Base-by-base conservation (phyloP, 2,329 filamentous ascomycete genomes). In the Epicoccum nigrum region DNA sequence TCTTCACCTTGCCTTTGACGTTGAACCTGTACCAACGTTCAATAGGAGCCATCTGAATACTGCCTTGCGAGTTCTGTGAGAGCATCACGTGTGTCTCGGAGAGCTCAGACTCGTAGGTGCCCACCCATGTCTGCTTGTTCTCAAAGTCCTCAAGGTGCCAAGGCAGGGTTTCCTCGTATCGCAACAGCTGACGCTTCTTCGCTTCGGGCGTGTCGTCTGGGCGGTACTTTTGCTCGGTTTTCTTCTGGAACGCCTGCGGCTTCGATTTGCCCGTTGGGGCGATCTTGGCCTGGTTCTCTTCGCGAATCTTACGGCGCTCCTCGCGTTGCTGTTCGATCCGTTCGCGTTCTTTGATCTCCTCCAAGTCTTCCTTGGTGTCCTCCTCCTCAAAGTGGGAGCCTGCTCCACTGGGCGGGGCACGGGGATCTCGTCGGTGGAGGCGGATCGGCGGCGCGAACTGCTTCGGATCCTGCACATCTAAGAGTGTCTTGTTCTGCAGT, bases 61-160 rank as follows among this genome's bases (percentile, higher is more conserved):
- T 55, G 20, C 60, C 54, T n/a, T 63, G 85, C 2, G 81, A 80
- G 27, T 91, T 87, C 34, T 90, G 83, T 11, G 61, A 59, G 45
- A 95, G 87, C 59, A 95, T 87, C 42, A 92, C 90, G 43, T 90
- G 86, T 1, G 79, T 81, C 64, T 93, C 87, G 0, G 93, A 96
- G 30, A 97, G 81, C 15, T 92, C 90, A 20, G 89, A 88, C 64
- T 97, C 89, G 63, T 97, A 97, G 49, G 87, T 89, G 35, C 92
- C 94, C 27, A 94, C 87, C 91, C 92, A 97, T 2, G 90, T 89
- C 64, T 96, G 93, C 72, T 93, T 96, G 58, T 92, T 91, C 66
- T 99, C 93, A 32, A 92, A 95, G 71, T 99, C 94, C 70, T 99
- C 94, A 28, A 99, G 75, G 71, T 97, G 92, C 94, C 94, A 99